Base-by-base conservation (phyloP, 148 eudicot species). In the Vaccinium corymbosum region DNA sequence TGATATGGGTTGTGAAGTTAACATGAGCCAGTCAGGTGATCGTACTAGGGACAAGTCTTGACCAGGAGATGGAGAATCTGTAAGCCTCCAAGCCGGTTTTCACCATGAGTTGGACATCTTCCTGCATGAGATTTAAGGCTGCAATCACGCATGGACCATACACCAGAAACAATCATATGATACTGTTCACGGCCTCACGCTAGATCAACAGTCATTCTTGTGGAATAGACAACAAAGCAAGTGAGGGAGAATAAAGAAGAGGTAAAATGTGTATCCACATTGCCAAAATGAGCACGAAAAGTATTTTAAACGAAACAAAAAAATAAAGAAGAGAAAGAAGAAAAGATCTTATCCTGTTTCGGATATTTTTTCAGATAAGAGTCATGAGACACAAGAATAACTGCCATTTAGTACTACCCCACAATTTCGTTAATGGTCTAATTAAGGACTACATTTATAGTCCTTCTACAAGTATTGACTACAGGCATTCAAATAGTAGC, bases 21-120 rank as follows among this genome's bases (percentile, higher is more conserved):
- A 85, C 32, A 56, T 15, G 49, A 72, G 62, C 80, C 6, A 59
- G n/a, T 51, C 11, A 80, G 2, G 66, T 12, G 66, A 53, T 46
- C 89, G 55, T 91, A 93, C 97, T 78, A 2, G 97, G 97, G 59
- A 93, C 81, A 8, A 93, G 88, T 88, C 94, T 92, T 22, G 97
- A 86, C 97, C 97, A 90, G 22, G 97, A 88, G 82, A 93, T 90
- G 38, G 97, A 93, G 80, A 92, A 88, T 57, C 97, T 83, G 53
- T 87, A 93, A 15, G 94, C 97, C 86, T 93, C 92, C 73, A 93
- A 49, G 55, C 92, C 92, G 17, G 91, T 93, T 51, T 93, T 91
- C 32, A 53, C 90, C 91, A 89, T 92, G 35, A 93, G 91, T 80
- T 86, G 90, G 64, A 93, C 86, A 84, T 92, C 97, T 83, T 91